Percentiles rank a stretch among this genome's conserved stretches.
phyloP scores from a whole-genome alignment of 2,329 filamentous ascomycete species.

The Botrytis sinoallii region DNA sequence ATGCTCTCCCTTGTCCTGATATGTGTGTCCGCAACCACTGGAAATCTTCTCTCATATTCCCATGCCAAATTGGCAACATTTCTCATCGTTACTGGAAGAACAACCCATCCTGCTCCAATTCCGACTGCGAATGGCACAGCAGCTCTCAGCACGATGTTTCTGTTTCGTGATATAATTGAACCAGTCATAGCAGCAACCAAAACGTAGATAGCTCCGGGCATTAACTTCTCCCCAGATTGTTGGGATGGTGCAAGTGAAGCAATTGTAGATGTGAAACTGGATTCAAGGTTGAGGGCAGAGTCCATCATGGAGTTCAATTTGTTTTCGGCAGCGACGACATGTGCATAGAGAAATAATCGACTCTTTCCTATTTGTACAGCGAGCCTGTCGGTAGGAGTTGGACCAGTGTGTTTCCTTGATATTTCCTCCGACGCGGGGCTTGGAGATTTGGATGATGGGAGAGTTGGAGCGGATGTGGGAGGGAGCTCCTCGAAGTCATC shows the following conservation, averaged over 20 bases:
- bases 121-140: slow-evolving; percentile 76
- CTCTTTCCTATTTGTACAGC: slow-evolving; percentile 76
- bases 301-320: slow-evolving; percentile 80
- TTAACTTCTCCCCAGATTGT: slow-evolving; percentile 81
- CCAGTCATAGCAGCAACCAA: slow-evolving; percentile 93
- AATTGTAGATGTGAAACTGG: slow-evolving; percentile 83
- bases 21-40: slow-evolving; percentile 79
- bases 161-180: slow-evolving; percentile 83
- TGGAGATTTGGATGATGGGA: slow-evolving; percentile 23
- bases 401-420: slow-evolving; percentile 43
- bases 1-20: slow-evolving; percentile 66
- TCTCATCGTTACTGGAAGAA: slow-evolving; percentile 83
- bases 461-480: slow-evolving; percentile 35
- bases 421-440: slow-evolving; percentile 18
- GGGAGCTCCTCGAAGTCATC: slow-evolving; percentile 57
- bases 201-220: slow-evolving; percentile 89
- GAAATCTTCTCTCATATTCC: slow-evolving; percentile 89
- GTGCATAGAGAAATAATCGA: slow-evolving; percentile 75
- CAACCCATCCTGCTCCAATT: slow-evolving; percentile 75
- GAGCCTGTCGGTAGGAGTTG: slow-evolving; percentile 86
- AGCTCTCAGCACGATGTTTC: slow-evolving; percentile 77
- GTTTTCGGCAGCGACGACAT: slow-evolving; percentile 73
- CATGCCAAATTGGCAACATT: slow-evolving; percentile 85
- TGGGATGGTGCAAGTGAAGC: slow-evolving; percentile 83
- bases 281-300: slow-evolving; percentile 78